Evolutionary conservation across 1,139 yeast species (phyloP).

Genomic region (Geotrichum citri-aurantii): DNA sequence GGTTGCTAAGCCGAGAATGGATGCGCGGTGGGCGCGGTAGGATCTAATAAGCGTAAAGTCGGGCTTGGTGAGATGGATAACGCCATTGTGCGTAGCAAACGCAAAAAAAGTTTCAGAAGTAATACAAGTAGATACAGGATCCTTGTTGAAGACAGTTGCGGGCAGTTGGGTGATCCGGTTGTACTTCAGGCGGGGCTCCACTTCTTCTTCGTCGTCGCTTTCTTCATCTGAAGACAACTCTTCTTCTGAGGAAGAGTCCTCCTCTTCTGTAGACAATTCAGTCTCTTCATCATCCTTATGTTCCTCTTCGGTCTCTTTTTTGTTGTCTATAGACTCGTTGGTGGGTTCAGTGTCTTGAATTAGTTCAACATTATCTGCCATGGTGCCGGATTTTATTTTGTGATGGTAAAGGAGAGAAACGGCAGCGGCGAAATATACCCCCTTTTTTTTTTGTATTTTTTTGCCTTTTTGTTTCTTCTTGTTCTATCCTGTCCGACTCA

Average conservation of each 20-base stretch:
- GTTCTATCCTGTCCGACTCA: not conserved
- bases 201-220: slow-evolving; percentile 47
- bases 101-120: slow-evolving; percentile 57
- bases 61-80: slow-evolving; percentile 60
- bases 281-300: slow-evolving; percentile 20
- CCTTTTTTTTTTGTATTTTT: not conserved
- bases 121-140: slow-evolving; percentile 67
- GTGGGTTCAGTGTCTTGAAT: not conserved
- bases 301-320: not conserved
- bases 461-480: not conserved
- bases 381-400: not conserved
- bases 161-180: slow-evolving; percentile 63
- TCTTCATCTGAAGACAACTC: slow-evolving; percentile 26
- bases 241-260: slow-evolving; percentile 4
- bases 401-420: not conserved
- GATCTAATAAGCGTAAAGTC: slow-evolving; percentile 57
- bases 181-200: slow-evolving; percentile 73
- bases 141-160: slow-evolving; percentile 58
- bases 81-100: slow-evolving; percentile 88
- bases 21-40: slow-evolving; percentile 79
- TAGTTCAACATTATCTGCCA: not conserved
- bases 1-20: slow-evolving; percentile 60
- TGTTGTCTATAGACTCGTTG: not conserved
- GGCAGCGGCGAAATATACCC: not conserved
- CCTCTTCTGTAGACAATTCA: slow-evolving; percentile 29